Base-by-base conservation (phyloP, 352 stramenopile genomes). In the Peronospora farinosa region DNA sequence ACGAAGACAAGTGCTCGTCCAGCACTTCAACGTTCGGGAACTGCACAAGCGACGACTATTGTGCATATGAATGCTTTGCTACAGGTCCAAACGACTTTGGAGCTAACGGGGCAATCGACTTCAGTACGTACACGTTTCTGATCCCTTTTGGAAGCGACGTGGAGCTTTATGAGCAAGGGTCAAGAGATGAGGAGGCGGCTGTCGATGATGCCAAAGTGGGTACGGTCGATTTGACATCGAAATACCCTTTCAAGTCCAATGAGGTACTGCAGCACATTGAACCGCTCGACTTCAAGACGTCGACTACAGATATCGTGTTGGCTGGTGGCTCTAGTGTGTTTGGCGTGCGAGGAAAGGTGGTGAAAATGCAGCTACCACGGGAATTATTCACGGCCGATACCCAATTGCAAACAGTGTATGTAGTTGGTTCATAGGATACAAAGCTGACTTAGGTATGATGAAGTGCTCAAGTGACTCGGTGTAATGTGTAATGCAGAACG, bases 31-130 rank as follows among this genome's bases (percentile, higher is more conserved):
- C 53, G 5, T 76, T 81, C 36, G 62, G 65, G 28, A 52, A 60
- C 23, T 81, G 71, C 40, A 56, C 45, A 12, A 41, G 42, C 11
- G 67, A 66, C n/a, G 60, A 53, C n/a, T 57, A 40, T 28, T 87
- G 76, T 50, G 47, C 65, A 2, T 83, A 72, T 51, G 64, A 78
- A 47, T 87, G 76, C 46, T 78, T 85, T 54, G 73, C 61, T 51
- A 81, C 69, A 47, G 65, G 72, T 1, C 49, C 48, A 7, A 45
- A 65, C 28, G 76, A 87, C 54, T 72, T 74, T 38, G 65, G 67
- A 38, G 67, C 58, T 28, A 69, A 71, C 31, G 74, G 65, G n/a
- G 59, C 74, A 19, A 61, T 85, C 19, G 67, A 83, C 15, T 85
- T 73, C 54, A 71, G 45, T n/a, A 40, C 54, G 27, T 84, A 77